Conservation (phyloP, 2,329 filamentous ascomycete genomes). For the Cadophora gregata region DNA sequence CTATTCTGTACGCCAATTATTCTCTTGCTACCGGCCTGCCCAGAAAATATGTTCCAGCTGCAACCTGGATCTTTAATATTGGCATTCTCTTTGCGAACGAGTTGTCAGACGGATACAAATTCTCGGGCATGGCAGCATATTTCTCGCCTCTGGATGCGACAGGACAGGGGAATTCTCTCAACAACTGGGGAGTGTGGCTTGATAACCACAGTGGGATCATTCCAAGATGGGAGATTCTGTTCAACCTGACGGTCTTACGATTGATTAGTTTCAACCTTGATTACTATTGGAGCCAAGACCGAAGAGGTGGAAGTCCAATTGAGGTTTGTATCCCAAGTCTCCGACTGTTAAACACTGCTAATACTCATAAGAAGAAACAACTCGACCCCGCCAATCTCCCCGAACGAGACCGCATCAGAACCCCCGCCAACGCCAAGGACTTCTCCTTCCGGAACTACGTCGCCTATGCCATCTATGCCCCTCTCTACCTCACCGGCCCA, state of each 20-base stretch:
- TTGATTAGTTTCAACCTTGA: constrained; percentile 97
- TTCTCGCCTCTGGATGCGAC: constrained; percentile 46
- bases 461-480: constrained; percentile 88
- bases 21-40: constrained; percentile 76
- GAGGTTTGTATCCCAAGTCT: constrained; percentile 69
- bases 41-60: constrained; percentile 70
- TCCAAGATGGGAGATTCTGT: constrained; percentile 92
- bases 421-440: constrained; percentile 72
- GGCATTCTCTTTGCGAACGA: constrained; percentile 89
- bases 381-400: constrained; percentile 86
- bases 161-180: constrained; percentile 21
- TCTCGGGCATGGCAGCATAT: constrained; percentile 64
- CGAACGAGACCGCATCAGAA: constrained; percentile 83
- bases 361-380: constrained; percentile 93
- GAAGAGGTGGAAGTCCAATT: constrained; percentile 66
- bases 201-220: constrained; percentile 86
- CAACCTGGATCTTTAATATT: constrained; percentile 92
- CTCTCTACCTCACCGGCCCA: constrained; percentile 89
- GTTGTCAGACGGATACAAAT: constrained; percentile 77
- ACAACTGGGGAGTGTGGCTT: constrained; percentile 69
- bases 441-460: constrained; percentile 87
- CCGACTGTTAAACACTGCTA: constrained; percentile 51
- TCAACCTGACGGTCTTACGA: constrained; percentile 92
- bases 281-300: constrained; percentile 87
- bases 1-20: constrained; percentile 84